phyloP scores from a whole-genome alignment of 2,329 filamentous ascomycete species.

The Alternaria incomplexa region DNA sequence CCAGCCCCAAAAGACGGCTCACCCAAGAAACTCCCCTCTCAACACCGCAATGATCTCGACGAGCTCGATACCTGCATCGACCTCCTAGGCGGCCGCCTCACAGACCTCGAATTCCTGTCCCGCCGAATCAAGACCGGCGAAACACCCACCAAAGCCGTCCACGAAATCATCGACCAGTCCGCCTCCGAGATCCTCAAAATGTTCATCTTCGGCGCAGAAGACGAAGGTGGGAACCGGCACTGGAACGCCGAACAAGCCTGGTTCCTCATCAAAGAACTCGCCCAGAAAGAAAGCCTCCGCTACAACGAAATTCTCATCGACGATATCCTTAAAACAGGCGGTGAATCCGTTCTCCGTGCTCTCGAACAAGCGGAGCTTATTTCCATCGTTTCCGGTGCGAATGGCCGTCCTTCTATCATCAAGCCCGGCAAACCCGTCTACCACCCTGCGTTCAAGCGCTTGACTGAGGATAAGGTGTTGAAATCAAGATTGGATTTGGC shows the following conservation, averaged over 20 bases:
- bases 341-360: slow-evolving; percentile 77
- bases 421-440: slow-evolving; percentile 86
- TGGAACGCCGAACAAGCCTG: slow-evolving; percentile 91
- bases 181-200: slow-evolving; percentile 92
- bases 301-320: slow-evolving; percentile 87
- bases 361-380: slow-evolving; percentile 89
- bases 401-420: slow-evolving; percentile 79
- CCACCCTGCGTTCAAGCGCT: slow-evolving; percentile 76
- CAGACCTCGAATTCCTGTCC: slow-evolving; percentile 93
- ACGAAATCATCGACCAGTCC: slow-evolving; percentile 87
- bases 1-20: slow-evolving; percentile 46
- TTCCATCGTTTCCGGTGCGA: slow-evolving; percentile 69
- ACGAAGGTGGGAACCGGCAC: slow-evolving; percentile 59
- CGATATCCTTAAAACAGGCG: slow-evolving; percentile 73
- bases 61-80: slow-evolving; percentile 84
- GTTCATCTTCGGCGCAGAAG: slow-evolving; percentile 73
- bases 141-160: slow-evolving; percentile 77
- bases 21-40: slow-evolving; percentile 53
- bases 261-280: slow-evolving; percentile 81
- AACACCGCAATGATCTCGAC: slow-evolving; percentile 62
- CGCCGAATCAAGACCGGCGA: slow-evolving; percentile 87
- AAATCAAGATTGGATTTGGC: slow-evolving; percentile 71
- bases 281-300: slow-evolving; percentile 69
- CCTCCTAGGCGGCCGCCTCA: slow-evolving; percentile 86
- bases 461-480: slow-evolving; percentile 75